Percentiles rank a stretch among this genome's conserved stretches.
phyloP scores from a whole-genome alignment of 2,329 filamentous ascomycete species.

The Nemania sp. region DNA sequence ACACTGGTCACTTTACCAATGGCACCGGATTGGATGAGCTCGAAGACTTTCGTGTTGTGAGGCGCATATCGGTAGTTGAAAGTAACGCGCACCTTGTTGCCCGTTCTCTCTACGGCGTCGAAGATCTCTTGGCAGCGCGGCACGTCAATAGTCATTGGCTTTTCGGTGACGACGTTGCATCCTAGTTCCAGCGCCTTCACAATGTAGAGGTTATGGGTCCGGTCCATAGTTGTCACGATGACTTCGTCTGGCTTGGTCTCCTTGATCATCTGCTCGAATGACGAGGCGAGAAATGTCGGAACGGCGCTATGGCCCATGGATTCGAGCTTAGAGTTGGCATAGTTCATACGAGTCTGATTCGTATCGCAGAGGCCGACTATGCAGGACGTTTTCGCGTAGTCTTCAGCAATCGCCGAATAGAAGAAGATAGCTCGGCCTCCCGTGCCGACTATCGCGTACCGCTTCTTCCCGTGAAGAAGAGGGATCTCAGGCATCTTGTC shows the following conservation, averaged over 20 bases:
- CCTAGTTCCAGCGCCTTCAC: constrained; percentile 61
- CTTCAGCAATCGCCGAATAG: constrained; percentile 59
- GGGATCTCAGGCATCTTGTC: constrained; percentile 27
- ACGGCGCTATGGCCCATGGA: constrained; percentile 51
- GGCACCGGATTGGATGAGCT: constrained; percentile 55
- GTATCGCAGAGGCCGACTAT: constrained; percentile 63
- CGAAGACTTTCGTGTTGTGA: constrained; percentile 64
- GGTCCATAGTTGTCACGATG: constrained; percentile 66
- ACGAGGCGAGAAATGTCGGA: constrained; percentile 56
- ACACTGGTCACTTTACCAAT: constrained; percentile 61
- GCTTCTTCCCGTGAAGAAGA: constrained; percentile 38
- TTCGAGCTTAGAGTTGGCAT: constrained; percentile 55
- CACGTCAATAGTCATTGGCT: constrained; percentile 66
- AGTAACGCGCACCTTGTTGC: constrained; percentile 56
- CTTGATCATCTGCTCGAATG: constrained; percentile 62
- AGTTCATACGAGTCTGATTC: constrained; percentile 62
- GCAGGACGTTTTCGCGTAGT: constrained; percentile 53
- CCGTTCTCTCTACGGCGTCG: constrained; percentile 54
- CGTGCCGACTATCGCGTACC: constrained; percentile 61
- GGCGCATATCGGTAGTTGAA: constrained; percentile 69
- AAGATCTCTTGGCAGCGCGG: constrained; percentile 58
- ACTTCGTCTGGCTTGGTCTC: constrained; percentile 62
- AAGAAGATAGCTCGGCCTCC: constrained; percentile 64
- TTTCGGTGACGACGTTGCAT: constrained; percentile 64
- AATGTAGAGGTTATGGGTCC: constrained; percentile 64